Evolutionary conservation across 1,139 yeast species (phyloP).

Genomic region (Saccharomyces hybrid): DNA sequence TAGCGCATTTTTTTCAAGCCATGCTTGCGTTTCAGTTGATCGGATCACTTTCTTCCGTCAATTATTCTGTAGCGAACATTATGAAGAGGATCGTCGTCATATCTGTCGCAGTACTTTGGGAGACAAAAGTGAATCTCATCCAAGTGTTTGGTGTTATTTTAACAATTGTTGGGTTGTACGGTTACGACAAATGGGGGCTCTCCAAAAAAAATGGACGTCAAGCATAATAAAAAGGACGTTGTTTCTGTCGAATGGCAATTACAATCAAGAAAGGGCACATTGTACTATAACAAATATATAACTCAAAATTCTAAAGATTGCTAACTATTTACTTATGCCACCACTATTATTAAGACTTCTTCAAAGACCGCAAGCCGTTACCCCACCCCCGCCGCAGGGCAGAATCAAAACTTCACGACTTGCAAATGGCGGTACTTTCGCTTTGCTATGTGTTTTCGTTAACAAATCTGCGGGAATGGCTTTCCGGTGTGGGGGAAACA

Average conservation of each 20-base stretch:
- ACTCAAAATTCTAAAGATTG: not conserved
- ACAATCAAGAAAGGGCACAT: not conserved
- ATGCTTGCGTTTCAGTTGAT: constrained; percentile 82
- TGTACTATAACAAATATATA: not conserved
- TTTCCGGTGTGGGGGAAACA: not conserved
- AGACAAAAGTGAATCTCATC: constrained; percentile 47
- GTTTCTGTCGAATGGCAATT: not conserved
- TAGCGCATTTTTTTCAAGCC: constrained; percentile 78
- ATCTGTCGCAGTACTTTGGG: constrained; percentile 70
- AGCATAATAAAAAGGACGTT: not conserved
- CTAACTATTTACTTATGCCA: not conserved
- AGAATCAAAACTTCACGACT: not conserved
- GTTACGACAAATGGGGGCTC: constrained; percentile 43
- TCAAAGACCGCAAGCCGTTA: not conserved
- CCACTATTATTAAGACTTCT: not conserved
- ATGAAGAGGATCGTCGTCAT: constrained; percentile 83
- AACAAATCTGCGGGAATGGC: not conserved
- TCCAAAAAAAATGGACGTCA: constrained; percentile 3
- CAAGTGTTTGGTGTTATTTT: constrained; percentile 67
- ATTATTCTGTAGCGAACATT: constrained; percentile 85
- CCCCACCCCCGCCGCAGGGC: not conserved
- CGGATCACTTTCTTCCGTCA: constrained; percentile 79
- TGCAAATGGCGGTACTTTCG: not conserved
- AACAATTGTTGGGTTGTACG: constrained; percentile 57
- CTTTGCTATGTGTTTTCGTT: not conserved